Conservation (phyloP, 2,329 filamentous ascomycete species). For the Exophiala spinifera region DNA sequence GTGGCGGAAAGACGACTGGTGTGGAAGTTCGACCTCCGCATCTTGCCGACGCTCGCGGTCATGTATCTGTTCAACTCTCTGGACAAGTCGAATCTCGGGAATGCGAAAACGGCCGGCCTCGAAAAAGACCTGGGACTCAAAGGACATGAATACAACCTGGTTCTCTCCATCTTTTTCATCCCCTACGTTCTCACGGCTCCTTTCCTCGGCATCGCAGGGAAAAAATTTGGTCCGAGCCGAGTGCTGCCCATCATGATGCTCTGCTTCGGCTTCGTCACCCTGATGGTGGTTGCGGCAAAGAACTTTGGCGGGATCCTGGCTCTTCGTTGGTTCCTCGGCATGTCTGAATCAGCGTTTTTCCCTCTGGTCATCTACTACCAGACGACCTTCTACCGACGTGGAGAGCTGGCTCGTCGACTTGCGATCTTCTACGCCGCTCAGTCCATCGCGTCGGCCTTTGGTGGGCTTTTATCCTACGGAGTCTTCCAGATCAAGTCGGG, state of each 20-base stretch:
- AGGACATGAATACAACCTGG: constrained; percentile 64
- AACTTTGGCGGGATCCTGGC: constrained; percentile 63
- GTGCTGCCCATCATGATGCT: constrained; percentile 68
- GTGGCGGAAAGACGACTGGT: constrained; percentile 50
- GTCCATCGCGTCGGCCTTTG: constrained; percentile 68
- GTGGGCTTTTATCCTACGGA: constrained; percentile 57
- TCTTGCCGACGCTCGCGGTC: constrained; percentile 56
- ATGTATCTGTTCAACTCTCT: constrained; percentile 54
- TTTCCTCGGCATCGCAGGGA: constrained; percentile 63
- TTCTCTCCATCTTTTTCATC: constrained; percentile 70
- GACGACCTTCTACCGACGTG: constrained; percentile 65
- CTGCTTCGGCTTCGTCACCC: constrained; percentile 62
- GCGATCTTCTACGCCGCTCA: constrained; percentile 73
- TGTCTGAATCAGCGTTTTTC: constrained; percentile 32
- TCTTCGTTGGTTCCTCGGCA: constrained; percentile 68
- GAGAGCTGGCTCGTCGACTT: constrained; percentile 66
- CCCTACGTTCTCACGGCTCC: constrained; percentile 70
- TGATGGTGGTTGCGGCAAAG: constrained; percentile 45
- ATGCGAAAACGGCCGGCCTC: constrained; percentile 56
- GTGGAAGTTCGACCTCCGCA: constrained; percentile 53
- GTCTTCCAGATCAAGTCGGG: constrained; percentile 57
- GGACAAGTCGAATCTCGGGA: constrained; percentile 54
- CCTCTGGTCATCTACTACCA: constrained; percentile 54
- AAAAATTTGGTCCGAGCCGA: constrained; percentile 63
- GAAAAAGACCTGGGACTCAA: constrained; percentile 55